A percentile compares a stretch with the other conserved stretches of the same genome.
phyloP scores from a whole-genome alignment of 192 early-diverging fungal species.

The Endogone sp. region DNA sequence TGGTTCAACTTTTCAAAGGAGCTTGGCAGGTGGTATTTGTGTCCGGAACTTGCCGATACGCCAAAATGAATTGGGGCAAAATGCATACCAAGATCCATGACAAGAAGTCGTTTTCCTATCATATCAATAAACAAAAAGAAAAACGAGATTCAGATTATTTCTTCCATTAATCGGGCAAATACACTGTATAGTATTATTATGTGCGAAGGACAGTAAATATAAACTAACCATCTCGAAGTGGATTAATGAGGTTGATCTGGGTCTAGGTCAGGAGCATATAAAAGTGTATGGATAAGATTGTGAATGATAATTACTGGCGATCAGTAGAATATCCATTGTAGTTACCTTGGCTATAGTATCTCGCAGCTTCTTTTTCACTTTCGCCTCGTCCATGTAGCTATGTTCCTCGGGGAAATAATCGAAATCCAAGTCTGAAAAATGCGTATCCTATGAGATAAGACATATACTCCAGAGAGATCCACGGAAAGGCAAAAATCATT shows the following conservation, averaged over 20 bases:
- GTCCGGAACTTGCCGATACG: too few species aligned
- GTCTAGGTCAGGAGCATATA: slow-evolving; percentile 30
- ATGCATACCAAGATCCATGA: slow-evolving; percentile 55
- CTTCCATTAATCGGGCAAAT: neutral
- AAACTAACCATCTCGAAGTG: slow-evolving; percentile 34
- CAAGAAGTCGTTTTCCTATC: slow-evolving; percentile 56
- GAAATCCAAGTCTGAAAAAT: slow-evolving; percentile 39
- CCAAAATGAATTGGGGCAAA: neutral
- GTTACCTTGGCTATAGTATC: slow-evolving; percentile 41
- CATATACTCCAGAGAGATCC: too few species aligned
- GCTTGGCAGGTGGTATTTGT: neutral
- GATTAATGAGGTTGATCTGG: slow-evolving; percentile 48
- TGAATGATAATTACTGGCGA: too few species aligned
- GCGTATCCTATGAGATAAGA: too few species aligned
- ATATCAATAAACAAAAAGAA: neutral
- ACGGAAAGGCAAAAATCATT: too few species aligned
- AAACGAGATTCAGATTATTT: neutral
- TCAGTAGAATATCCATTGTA: too few species aligned
- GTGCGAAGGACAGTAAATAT: too few species aligned
- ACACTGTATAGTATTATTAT: too few species aligned
- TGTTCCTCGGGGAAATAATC: slow-evolving; percentile 47
- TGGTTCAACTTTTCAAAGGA: too few species aligned
- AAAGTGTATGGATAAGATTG: neutral
- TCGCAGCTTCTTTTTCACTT: slow-evolving; percentile 39
- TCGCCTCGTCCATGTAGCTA: slow-evolving; percentile 31